Conservation (phyloP, 805 yeast genomes). For the Millerozyma acaciae region DNA sequence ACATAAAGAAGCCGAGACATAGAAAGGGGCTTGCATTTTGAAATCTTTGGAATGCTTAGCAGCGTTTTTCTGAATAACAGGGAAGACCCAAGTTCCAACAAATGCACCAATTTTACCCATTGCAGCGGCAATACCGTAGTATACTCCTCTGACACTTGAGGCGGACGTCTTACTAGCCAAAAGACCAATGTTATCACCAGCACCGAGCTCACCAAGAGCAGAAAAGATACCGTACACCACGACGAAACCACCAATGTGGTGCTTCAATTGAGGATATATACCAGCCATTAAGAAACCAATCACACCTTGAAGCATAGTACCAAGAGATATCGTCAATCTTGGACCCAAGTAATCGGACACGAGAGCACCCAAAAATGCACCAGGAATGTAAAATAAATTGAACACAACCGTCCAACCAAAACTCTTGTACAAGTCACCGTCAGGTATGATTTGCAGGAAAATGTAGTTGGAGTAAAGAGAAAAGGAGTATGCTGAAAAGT, state of each 20-base stretch:
- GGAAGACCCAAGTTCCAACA: conserved; percentile 86
- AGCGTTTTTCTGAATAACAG: conserved; percentile 62
- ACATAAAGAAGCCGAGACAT: conserved; percentile 75
- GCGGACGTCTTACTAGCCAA: conserved; percentile 84
- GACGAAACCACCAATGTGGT: conserved; percentile 71
- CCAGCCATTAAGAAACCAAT: conserved; percentile 86
- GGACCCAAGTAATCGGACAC: conserved; percentile 91
- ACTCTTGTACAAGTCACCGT: conserved; percentile 60
- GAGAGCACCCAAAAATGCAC: conserved; percentile 82
- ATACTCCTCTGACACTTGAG: conserved; percentile 85
- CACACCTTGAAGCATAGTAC: conserved; percentile 69
- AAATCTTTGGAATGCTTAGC: conserved; percentile 42
- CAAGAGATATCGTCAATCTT: conserved; percentile 66
- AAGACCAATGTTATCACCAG: conserved; percentile 89
- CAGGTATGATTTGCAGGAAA: conserved; percentile 53
- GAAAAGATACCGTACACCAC: conserved; percentile 86
- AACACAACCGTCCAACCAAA: conserved; percentile 93
- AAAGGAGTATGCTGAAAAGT: conserved; percentile 83
- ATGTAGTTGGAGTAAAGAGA: conserved; percentile 80
- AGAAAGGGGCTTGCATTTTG: conserved; percentile 77
- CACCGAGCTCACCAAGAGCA: conserved; percentile 89
- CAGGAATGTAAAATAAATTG: conserved; percentile 86
- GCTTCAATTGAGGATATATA: conserved; percentile 48
- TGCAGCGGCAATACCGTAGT: conserved; percentile 90
- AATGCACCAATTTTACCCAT: conserved; percentile 91